These are phyloP conservation scores for Lactarius quietus DNA, from an alignment of 768 basidiomycete genomes.

Conservation along the genomic window DNA sequence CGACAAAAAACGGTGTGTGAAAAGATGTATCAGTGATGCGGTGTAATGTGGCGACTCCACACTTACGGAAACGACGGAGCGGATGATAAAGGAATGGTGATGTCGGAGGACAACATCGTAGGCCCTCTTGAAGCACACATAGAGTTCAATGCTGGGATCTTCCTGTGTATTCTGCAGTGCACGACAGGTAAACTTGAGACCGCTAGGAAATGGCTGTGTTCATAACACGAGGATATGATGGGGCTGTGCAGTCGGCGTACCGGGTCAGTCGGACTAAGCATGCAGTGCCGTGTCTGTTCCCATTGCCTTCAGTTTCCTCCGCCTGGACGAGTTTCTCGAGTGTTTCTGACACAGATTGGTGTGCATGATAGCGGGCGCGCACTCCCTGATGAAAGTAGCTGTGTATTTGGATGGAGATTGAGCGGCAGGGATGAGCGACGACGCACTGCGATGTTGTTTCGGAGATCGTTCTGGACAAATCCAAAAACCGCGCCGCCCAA, in stretches of 20 bases:
- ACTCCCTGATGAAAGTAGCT: conserved; percentile 48
- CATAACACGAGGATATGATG: neutral
- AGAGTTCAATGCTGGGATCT: conserved; percentile 50
- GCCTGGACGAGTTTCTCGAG: conserved; percentile 57
- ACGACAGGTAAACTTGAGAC: conserved; percentile 62
- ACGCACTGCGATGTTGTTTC: conserved; percentile 60
- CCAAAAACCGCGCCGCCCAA: conserved; percentile 66
- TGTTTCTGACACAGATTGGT: conserved; percentile 45
- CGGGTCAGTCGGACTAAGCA: conserved; percentile 65
- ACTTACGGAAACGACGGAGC: conserved; percentile 58
- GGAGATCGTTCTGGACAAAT: conserved; percentile 70
- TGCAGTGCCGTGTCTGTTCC: conserved; percentile 47
- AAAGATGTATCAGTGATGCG: neutral
- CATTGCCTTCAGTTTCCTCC: conserved; percentile 42
- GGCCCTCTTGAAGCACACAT: conserved; percentile 65
- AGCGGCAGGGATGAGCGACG: neutral
- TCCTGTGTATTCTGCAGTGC: conserved; percentile 64
- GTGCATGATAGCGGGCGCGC: conserved; percentile 48
- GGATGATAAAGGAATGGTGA: conserved; percentile 65
- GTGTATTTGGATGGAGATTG: neutral
- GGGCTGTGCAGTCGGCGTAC: conserved; percentile 39
- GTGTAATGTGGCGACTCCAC: conserved; percentile 28
- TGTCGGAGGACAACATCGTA: conserved; percentile 66
- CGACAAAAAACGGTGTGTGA: conserved; percentile 12
- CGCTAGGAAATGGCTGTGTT: conserved; percentile 38